Evolutionary conservation across 2,329 filamentous ascomycete species (phyloP), one percentile per base, ranked within the genome.

Genomic region (Penicillium polonicum): DNA sequence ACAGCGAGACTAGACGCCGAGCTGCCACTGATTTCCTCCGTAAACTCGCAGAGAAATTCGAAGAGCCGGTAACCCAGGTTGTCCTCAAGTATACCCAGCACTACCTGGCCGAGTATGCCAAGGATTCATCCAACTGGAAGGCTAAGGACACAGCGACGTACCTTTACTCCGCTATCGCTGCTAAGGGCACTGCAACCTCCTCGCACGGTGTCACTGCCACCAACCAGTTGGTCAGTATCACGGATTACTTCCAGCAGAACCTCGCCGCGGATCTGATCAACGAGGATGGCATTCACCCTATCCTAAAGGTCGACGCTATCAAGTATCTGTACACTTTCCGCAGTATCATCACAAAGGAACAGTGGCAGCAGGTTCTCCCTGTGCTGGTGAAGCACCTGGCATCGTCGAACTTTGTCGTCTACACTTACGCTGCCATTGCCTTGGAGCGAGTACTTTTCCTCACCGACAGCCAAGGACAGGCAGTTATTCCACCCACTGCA

Each of bases 91-190:
- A 97, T 78, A 90, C 95, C 68, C 85, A 88, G 60, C 89, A 92
- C 74, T 96, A 95, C 72, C 82, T 99, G 29, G 77, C 79, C 36
- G 83, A 89, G 54, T 92, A 92, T 69, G 83, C 86, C 55, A 89
- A 89, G 74, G 81, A 87, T 42, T 75, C 78, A 15, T 78, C 83
- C 19, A 92, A 96, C 73, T 99, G 94, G 94, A 96, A 95, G 76
- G 88, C 92, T 48, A 99, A 99, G 79, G 94, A 99, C 71, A 97
- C 93, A 0, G 94, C 94, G n/a, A 88, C 97, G 57, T 97, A 97
- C 70, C 85, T 99, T 17, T 99, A 95, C 80, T 87, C 94, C 38
- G 91, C 94, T 5, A 91, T 97, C 66, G 94, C 94, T 17, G 91
- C 92, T 41, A 96, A 96, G 79, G 94, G 94, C 53, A 85, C 87